A percentile compares a stretch with the other conserved stretches of the same genome.
phyloP scores from a whole-genome alignment of 2,329 filamentous ascomycete species.

The Botryotinia convoluta region DNA sequence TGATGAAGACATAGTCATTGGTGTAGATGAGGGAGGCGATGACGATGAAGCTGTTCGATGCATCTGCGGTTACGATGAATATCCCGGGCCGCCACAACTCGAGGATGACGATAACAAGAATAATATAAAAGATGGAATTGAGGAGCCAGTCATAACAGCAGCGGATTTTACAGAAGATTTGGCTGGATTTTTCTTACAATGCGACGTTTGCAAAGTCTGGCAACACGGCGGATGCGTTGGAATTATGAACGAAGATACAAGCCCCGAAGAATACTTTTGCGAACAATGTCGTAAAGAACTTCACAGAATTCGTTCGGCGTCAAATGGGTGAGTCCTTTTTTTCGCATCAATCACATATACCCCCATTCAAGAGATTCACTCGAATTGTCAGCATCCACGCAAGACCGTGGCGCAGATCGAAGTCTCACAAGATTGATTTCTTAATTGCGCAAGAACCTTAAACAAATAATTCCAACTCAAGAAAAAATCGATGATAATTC shows the following conservation, averaged over 20 bases:
- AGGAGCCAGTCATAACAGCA: conserved; percentile 55
- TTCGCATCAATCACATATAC: conserved; percentile 10
- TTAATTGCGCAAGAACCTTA: conserved; percentile 22
- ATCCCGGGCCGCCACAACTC: conserved; percentile 71
- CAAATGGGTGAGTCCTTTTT: conserved; percentile 70
- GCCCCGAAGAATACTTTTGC: conserved; percentile 96
- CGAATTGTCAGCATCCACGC: conserved; percentile 32
- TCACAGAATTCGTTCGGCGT: conserved; percentile 76
- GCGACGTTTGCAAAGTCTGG: conserved; percentile 97
- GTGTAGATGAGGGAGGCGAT: conserved; percentile 66
- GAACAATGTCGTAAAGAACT: conserved; percentile 90
- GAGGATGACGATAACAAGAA: conserved; percentile 55
- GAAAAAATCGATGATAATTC: conserved; percentile 27
- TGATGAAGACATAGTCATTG: conserved; percentile 47
- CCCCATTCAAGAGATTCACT: conserved; percentile 26
- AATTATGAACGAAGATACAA: conserved; percentile 89
- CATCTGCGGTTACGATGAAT: conserved; percentile 91
- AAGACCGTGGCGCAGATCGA: conserved; percentile 38
- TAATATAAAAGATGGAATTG: conserved; percentile 54
- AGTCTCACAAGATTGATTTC: conserved; percentile 38
- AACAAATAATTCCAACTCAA: conserved; percentile 19
- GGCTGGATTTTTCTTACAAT: conserved; percentile 95
- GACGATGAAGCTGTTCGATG: conserved; percentile 95
- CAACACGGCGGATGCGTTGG: conserved; percentile 97
- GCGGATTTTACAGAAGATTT: conserved; percentile 67